A percentile compares a stretch with the other conserved stretches of the same genome.
Evolutionary conservation across 2,329 filamentous ascomycete genomes (phyloP).

Genomic region (Talaromyces funiculosus): DNA sequence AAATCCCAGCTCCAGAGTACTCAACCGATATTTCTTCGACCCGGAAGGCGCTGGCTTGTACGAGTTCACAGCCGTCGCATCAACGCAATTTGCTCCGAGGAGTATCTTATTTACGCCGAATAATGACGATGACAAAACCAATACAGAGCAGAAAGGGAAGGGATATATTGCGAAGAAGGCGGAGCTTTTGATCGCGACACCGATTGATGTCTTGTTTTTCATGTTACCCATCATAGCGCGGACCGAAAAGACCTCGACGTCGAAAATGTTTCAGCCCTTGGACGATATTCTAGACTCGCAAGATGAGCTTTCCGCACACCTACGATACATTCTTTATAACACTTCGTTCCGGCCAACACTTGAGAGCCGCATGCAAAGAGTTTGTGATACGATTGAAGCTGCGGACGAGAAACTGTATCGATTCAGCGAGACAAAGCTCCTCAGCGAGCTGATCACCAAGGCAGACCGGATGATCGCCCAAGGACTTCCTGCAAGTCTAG

Average conservation of each 20-base stretch:
- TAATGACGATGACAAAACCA: slow-evolving; percentile 4
- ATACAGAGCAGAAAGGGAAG: slow-evolving; percentile 12
- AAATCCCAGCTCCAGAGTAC: slow-evolving; percentile 46
- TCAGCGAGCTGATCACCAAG: slow-evolving; percentile 62
- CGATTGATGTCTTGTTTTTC: slow-evolving; percentile 78
- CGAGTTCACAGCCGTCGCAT: slow-evolving; percentile 55
- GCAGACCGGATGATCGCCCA: slow-evolving; percentile 60
- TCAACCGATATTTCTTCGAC: slow-evolving; percentile 54
- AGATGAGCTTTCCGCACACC: slow-evolving; percentile 36
- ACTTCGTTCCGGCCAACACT: slow-evolving; percentile 43
- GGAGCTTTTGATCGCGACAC: slow-evolving; percentile 76
- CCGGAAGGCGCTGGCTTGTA: slow-evolving; percentile 49
- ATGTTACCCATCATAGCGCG: slow-evolving; percentile 65
- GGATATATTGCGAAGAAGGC: slow-evolving; percentile 61
- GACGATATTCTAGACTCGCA: slow-evolving; percentile 47
- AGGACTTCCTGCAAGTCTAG: slow-evolving; percentile 71
- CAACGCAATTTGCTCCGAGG: slow-evolving; percentile 45
- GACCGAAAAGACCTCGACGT: slow-evolving; percentile 36
- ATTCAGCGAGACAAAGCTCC: slow-evolving; percentile 65
- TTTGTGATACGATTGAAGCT: slow-evolving; percentile 78
- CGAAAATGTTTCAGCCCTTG: slow-evolving; percentile 41
- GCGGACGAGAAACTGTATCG: slow-evolving; percentile 83
- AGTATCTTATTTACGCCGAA: slow-evolving; percentile 51
- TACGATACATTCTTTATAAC: slow-evolving; percentile 37
- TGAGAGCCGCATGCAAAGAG: slow-evolving; percentile 59